Conservation (phyloP, 306 rosid genomes). For the Pachyrhizus erosus region DNA sequence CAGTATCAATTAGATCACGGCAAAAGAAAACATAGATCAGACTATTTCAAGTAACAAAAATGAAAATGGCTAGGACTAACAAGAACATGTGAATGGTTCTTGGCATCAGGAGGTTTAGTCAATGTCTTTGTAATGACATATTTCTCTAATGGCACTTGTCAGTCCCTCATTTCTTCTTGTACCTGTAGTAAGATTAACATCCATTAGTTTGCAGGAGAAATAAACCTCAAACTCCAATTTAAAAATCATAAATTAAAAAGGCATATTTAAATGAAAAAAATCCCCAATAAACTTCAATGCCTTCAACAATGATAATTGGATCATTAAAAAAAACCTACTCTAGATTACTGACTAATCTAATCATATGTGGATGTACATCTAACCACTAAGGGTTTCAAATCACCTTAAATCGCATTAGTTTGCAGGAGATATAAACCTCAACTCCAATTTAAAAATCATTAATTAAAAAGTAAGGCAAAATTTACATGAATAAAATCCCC, state of each 20-base stretch:
- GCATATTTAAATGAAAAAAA: not conserved
- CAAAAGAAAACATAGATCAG: slow-evolving; percentile 21
- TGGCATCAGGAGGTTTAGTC: slow-evolving; percentile 95
- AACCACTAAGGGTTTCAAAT: slow-evolving; percentile 24
- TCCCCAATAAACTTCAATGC: slow-evolving; percentile 11
- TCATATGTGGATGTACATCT: slow-evolving; percentile 19
- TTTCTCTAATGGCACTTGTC: slow-evolving; percentile 83
- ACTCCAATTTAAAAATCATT: too few relatives aligned
- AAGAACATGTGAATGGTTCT: slow-evolving; percentile 96
- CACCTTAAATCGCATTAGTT: not conserved
- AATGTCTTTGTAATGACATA: slow-evolving; percentile 90
- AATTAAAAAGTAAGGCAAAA: too few relatives aligned
- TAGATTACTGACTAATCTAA: not conserved
- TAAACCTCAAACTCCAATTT: slow-evolving; percentile 30
- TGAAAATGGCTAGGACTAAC: slow-evolving; percentile 54
- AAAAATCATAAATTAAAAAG: not conserved
- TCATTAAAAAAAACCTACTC: not conserved
- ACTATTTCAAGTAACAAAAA: slow-evolving; percentile 15
- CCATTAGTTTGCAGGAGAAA: slow-evolving; percentile 27
- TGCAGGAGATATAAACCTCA: too few relatives aligned
- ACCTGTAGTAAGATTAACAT: slow-evolving; percentile 57
- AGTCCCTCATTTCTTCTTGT: slow-evolving; percentile 92
- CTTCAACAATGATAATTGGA: slow-evolving; percentile 33
- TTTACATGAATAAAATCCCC: too few relatives aligned
- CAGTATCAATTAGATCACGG: slow-evolving; percentile 28